phyloP scores from a whole-genome alignment of 495 filamentous ascomycete genomes.

The Parathielavia appendiculata region DNA sequence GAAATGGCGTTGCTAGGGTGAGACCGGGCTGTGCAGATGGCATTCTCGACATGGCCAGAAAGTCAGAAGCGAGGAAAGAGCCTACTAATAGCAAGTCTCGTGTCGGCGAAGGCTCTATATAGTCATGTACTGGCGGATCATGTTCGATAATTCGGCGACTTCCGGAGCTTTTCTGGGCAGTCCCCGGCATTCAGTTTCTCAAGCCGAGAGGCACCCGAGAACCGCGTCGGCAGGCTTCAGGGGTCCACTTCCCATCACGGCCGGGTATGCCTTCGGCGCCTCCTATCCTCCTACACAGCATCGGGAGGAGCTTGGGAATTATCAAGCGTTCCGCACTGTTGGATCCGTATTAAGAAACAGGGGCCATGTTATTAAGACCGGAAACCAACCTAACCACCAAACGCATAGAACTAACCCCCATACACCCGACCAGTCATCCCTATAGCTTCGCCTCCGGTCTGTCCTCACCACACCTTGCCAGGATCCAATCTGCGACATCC shows the following conservation, averaged over 20 bases:
- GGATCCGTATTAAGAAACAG: background rate
- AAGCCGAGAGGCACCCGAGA: background rate
- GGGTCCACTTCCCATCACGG: too few relatives aligned
- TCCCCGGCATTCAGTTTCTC: background rate
- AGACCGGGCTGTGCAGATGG: too few relatives aligned
- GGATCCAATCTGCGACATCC: constrained; percentile 72
- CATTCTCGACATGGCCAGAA: background rate
- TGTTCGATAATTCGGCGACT: background rate
- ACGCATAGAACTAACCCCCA: background rate
- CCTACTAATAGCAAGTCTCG: too few relatives aligned
- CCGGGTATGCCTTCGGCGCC: background rate
- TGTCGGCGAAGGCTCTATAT: too few relatives aligned
- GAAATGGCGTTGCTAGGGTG: too few relatives aligned
- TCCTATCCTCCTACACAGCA: background rate
- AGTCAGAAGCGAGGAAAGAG: background rate
- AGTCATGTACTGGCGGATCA: background rate
- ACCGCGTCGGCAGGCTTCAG: background rate
- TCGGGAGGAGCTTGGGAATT: background rate
- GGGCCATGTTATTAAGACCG: background rate
- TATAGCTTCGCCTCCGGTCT: constrained; percentile 18
- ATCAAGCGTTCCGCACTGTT: background rate
- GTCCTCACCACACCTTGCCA: constrained; percentile 39
- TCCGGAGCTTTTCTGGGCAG: background rate
- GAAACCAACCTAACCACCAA: background rate
- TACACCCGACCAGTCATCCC: background rate